A percentile compares a stretch with the other conserved stretches of the same genome.
phyloP scores from a whole-genome alignment of 1,284 basidiomycete genomes.

The Athelia psychrophila region DNA sequence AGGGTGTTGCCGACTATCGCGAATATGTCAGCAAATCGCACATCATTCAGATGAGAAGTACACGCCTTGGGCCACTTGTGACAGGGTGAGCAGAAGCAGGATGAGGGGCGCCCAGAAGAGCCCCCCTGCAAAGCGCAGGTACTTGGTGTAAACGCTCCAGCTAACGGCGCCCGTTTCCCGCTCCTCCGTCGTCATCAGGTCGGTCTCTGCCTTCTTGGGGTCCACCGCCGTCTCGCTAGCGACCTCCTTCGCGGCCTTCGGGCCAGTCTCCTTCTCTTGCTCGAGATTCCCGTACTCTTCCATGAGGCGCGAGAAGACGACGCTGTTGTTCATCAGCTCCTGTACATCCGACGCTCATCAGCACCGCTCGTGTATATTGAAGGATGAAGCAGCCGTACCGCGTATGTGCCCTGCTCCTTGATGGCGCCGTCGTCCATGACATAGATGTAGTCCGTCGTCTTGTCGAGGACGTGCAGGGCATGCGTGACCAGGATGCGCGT shows the following conservation, averaged over 20 bases:
- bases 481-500: constrained; percentile 62
- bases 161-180: constrained; percentile 31
- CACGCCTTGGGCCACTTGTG: constrained; percentile 38
- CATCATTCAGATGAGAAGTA: background rate
- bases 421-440: constrained; percentile 54
- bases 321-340: constrained; percentile 39
- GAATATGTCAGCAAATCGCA: no score
- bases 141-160: constrained; percentile 31
- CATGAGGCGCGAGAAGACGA: constrained; percentile 42
- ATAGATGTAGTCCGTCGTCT: constrained; percentile 49
- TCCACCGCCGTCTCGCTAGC: constrained; percentile 11
- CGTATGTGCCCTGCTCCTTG: constrained; percentile 45
- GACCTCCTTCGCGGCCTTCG: constrained; percentile 5
- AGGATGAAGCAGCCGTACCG: constrained; percentile 21
- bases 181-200: constrained; percentile 30
- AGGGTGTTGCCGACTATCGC: constrained; percentile 39
- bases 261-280: constrained; percentile 14
- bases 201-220: constrained; percentile 24
- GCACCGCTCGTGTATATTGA: background rate
- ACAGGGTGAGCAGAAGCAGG: constrained; percentile 31
- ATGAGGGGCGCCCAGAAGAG: constrained; percentile 39
- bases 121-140: constrained; percentile 34
- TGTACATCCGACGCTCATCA: constrained; percentile 12
- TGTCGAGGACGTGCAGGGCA: constrained; percentile 48
- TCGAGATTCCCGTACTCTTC: constrained; percentile 38